Base-by-base conservation (phyloP, 2,329 filamentous ascomycete genomes). In the Colletotrichum horii region DNA sequence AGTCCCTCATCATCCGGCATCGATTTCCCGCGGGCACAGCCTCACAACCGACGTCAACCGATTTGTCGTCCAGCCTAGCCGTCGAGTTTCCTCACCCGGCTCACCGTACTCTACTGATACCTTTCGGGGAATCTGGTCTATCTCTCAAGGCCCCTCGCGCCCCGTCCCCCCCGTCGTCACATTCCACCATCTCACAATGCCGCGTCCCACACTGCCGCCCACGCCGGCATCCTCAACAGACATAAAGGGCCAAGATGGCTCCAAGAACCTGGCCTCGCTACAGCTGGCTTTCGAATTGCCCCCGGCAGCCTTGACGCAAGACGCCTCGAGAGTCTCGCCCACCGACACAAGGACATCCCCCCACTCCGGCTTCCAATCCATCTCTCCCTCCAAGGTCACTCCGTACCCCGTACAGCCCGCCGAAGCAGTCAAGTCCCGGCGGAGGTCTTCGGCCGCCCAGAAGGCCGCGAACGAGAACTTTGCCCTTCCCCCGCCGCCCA, bases 401-500 rank as follows among this genome's bases (percentile, higher is more conserved):
- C 43, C 70, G 22, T 89, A 87, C 78, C 86, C 87, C 16, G 84
- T 89, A 79, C 88, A 90, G 77, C 84, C 87, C 22, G 87, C 87
- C 75, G 88, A 89, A 80, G 85, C 88, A 0, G 88, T 90, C 78
- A 90, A 91, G 79, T 85, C 88, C n/a, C 86, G 89, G 67, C 85
- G 90, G 72, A 86, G 90, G 55, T 87, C 88, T 0, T 89, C 90
- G 19, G 83, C 87, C 15, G 83, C 86, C 22, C 82, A 83, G 67
- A 83, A 82, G 66, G 82, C 86, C 16, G 81, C 85, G 72, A 93
- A 92, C 78, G 90, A 92, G 79, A 87, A 90, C 64, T 97, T 98
- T 83, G 91, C 94, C 12, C 90, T 99, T 19, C 97, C 97, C 24
- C 97, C 97, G 12, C 97, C 96, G 19, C 97, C 97, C 0, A 98